Base-by-base conservation (phyloP, 2,329 filamentous ascomycete genomes). In the Raffaelea albimanens region DNA sequence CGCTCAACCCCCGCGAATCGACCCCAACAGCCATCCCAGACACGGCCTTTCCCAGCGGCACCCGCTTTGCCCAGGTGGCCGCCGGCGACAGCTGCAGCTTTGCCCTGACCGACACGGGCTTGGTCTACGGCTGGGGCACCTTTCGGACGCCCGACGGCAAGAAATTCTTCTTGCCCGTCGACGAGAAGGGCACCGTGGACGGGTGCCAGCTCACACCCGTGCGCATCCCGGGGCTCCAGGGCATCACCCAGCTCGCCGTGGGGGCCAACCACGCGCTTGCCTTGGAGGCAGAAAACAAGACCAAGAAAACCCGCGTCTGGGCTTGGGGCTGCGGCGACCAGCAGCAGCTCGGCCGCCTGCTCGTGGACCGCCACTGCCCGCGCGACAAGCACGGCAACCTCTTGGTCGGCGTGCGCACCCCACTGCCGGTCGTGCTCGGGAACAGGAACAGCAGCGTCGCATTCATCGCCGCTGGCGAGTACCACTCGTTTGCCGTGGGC, bases 401-500 rank as follows among this genome's bases (percentile, higher is more conserved):
- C n/a, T n/a, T n/a, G n/a, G n/a, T n/a, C n/a, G n/a, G n/a, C n/a
- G n/a, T n/a, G 7, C 7, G 13, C 7, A 13, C 7, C n/a, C n/a
- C n/a, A n/a, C n/a, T n/a, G n/a, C n/a, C n/a, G n/a, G n/a, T n/a
- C n/a, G n/a, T n/a, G n/a, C n/a, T 61, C 48, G 56, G 59, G 38
- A 33, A 52, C 9, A 55, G 62, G 50, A 55, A 56, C 40, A 83
- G 83, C 43, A 76, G n/a, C n/a, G n/a, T 88, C 44, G 75, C 77
- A 56, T 75, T 79, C 51, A 75, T 80, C 25, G 81, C 61, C n/a
- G 66, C 61, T 46, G 87, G 87, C 40, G 78, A 82, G 14, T 90
- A 89, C 64, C 87, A 94, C 68, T 85, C 82, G 56, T 91, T 95
- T 56, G 86, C 86, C 20, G 72, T 94, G 43, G 80, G 83, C 62